Percentiles rank a stretch among this genome's conserved stretches.
phyloP scores from a whole-genome alignment of 352 stramenopile species.

The Pythium chondricola region DNA sequence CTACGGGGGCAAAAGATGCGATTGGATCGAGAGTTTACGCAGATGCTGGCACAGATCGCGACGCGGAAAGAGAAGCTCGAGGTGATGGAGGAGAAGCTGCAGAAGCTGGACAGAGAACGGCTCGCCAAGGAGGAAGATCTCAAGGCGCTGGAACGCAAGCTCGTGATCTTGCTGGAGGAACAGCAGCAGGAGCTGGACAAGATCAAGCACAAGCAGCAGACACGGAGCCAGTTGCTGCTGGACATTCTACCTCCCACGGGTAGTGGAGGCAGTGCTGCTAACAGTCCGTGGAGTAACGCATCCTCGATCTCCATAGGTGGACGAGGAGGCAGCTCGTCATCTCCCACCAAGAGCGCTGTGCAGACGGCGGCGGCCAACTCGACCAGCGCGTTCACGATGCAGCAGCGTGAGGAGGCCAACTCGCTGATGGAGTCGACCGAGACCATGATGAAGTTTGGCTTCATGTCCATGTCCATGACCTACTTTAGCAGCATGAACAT shows the following conservation, averaged over 20 bases:
- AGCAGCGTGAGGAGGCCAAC: conserved; percentile 88
- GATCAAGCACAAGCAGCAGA: conserved; percentile 55
- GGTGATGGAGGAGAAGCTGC: conserved; percentile 82
- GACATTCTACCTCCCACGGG: conserved; percentile 26
- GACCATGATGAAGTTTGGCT: conserved; percentile 98
- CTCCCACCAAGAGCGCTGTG: conserved; percentile 8
- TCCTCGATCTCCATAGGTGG: neutral
- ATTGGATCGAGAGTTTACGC: conserved; percentile 92
- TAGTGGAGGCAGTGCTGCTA: conserved; percentile 6
- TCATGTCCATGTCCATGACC: conserved; percentile 97
- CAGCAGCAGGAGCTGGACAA: conserved; percentile 89
- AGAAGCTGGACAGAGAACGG: conserved; percentile 78
- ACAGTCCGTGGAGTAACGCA: conserved; percentile 15
- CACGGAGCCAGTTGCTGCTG: conserved; percentile 38
- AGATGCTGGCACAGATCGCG: conserved; percentile 92
- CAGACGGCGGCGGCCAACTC: conserved; percentile 13
- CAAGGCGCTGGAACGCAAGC: conserved; percentile 89
- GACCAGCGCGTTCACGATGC: conserved; percentile 37
- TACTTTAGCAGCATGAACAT: conserved; percentile 98
- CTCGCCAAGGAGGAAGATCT: conserved; percentile 92
- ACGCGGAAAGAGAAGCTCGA: conserved; percentile 87
- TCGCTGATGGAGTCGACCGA: conserved; percentile 94
- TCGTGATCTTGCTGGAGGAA: conserved; percentile 93
- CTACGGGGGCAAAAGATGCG: conserved; percentile 92
- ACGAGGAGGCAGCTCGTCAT: neutral